Conservation (phyloP, 2,329 filamentous ascomycete genomes). For the Albifimbria verrucaria region DNA sequence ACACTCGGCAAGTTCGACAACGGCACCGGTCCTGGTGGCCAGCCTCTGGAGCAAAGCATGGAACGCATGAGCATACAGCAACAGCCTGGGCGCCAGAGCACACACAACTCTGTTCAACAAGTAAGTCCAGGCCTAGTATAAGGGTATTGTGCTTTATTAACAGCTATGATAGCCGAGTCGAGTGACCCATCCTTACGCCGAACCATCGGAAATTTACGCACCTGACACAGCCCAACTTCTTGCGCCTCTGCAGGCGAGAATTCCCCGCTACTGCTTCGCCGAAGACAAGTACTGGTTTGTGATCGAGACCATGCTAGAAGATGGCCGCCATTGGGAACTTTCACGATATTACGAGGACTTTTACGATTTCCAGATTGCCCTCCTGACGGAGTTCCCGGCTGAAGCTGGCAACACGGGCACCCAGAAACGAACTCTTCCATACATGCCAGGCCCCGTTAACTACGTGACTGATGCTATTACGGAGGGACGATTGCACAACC, state of each 20-base stretch:
- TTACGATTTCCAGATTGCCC: slow-evolving; percentile 95
- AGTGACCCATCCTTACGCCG: neutral
- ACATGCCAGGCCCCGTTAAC: slow-evolving; percentile 97
- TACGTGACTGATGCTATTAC: slow-evolving; percentile 98
- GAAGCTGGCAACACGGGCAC: slow-evolving; percentile 84
- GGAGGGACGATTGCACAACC: slow-evolving; percentile 84
- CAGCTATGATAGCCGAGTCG: neutral
- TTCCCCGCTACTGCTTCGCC: slow-evolving; percentile 90
- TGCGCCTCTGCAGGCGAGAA: slow-evolving; percentile 77
- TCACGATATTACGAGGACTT: slow-evolving; percentile 97
- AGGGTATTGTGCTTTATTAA: neutral
- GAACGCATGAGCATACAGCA: slow-evolving; percentile 72
- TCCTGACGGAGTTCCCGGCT: slow-evolving; percentile 86
- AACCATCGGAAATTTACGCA: slow-evolving; percentile 26
- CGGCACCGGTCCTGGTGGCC: slow-evolving; percentile 34
- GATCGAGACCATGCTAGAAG: slow-evolving; percentile 85
- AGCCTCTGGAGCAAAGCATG: slow-evolving; percentile 65
- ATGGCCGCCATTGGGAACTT: slow-evolving; percentile 88
- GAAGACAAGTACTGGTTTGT: slow-evolving; percentile 99
- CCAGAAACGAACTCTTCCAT: slow-evolving; percentile 80
- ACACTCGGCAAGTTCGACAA: slow-evolving; percentile 86
- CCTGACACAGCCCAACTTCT: slow-evolving; percentile 52
- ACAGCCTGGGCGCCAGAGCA: slow-evolving; percentile 21
- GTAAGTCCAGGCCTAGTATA: slow-evolving; percentile 15
- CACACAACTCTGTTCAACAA: slow-evolving; percentile 19